phyloP scores from a whole-genome alignment of 73 alveolate genomes.

The Paramecium primaurelia region DNA sequence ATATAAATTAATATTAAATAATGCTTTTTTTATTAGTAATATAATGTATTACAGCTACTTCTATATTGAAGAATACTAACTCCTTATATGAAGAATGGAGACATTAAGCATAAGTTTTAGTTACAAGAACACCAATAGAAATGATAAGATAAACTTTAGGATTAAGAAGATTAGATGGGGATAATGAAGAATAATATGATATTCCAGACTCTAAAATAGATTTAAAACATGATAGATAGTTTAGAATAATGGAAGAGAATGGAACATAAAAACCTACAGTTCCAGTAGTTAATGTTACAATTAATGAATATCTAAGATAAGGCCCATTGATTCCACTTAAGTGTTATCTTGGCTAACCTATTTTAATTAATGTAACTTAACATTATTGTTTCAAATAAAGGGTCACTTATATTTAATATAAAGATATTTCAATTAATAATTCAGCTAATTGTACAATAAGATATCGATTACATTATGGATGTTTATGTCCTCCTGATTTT shows the following conservation, averaged over 20 bases:
- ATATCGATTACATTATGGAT: background rate
- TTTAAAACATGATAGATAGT: background rate
- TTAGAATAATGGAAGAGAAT: background rate
- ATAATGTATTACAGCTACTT: background rate
- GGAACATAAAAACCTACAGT: background rate
- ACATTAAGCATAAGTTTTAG: background rate
- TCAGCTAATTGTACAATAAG: background rate
- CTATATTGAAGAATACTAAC: background rate
- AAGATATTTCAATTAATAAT: background rate
- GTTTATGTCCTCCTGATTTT: constrained; percentile 29
- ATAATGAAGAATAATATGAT: background rate
- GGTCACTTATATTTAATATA: background rate
- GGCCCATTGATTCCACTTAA: background rate
- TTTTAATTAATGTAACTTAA: background rate
- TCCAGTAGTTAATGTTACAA: background rate
- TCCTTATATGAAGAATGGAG: background rate
- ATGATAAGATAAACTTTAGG: background rate
- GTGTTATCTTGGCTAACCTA: background rate
- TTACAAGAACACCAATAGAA: background rate
- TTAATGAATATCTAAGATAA: constrained; percentile 7
- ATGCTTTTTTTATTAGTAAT: background rate
- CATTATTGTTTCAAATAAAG: background rate
- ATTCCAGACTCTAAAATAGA: background rate
- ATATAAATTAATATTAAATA: background rate
- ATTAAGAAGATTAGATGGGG: background rate